Percentiles rank a stretch among this genome's conserved stretches.
phyloP scores from a whole-genome alignment of 2,329 filamentous ascomycete species.

The Ascochyta viciae-villosae region DNA sequence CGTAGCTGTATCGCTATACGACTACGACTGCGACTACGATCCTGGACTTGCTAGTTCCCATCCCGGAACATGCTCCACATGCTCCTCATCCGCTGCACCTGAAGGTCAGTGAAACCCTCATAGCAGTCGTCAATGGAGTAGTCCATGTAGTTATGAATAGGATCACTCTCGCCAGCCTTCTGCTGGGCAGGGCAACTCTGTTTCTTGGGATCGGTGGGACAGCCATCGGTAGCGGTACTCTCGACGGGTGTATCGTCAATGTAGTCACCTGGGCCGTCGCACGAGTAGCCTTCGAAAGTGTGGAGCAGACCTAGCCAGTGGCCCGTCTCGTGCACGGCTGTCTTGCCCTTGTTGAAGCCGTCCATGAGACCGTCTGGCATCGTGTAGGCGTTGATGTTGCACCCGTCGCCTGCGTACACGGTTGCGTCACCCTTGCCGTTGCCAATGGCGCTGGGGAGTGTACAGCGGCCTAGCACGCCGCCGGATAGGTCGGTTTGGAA shows the following conservation, averaged over 20 bases:
- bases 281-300: constrained; percentile 56
- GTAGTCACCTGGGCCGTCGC: constrained; percentile 54
- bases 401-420: constrained; percentile 61
- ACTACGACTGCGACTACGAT: neutral
- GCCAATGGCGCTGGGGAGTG: constrained; percentile 52
- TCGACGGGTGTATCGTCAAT: constrained; percentile 55
- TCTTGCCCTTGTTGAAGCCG: constrained; percentile 59
- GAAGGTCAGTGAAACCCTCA: constrained; percentile 58
- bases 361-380: constrained; percentile 60
- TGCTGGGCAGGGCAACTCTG: constrained; percentile 58
- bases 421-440: constrained; percentile 48
- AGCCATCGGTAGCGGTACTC: constrained; percentile 60
- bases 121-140: constrained; percentile 65
- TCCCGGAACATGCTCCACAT: constrained; percentile 58
- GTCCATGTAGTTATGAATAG: constrained; percentile 68
- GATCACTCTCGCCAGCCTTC: constrained; percentile 49
- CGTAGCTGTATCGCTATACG: neutral
- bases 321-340: constrained; percentile 57
- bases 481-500: constrained; percentile 62
- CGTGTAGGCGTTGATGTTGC: constrained; percentile 63
- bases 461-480: constrained; percentile 62
- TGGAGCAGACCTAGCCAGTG: constrained; percentile 58
- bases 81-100: constrained; percentile 59
- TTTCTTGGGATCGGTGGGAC: constrained; percentile 57
- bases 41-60: constrained; percentile 34